Evolutionary conservation across 2,329 filamentous ascomycete genomes (phyloP).

Genomic region (Aspergillus sp.): DNA sequence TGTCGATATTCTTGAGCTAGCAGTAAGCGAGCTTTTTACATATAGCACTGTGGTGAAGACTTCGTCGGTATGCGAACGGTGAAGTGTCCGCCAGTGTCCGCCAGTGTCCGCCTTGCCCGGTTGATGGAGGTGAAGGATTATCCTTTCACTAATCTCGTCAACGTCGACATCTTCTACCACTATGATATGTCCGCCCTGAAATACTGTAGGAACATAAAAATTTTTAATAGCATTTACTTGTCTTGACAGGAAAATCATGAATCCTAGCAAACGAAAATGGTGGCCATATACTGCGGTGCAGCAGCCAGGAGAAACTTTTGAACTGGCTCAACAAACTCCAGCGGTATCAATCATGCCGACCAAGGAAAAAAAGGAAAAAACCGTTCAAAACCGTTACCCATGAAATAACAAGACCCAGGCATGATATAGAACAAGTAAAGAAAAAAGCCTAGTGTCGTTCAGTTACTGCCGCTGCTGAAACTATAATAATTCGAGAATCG

Average conservation of each 20-base stretch:
- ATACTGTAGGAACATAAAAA: neutral
- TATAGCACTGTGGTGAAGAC: too few species aligned
- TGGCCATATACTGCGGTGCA: conserved; percentile 10
- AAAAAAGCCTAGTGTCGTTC: conserved; percentile 8
- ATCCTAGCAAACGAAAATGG: neutral
- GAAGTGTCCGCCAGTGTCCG: too few species aligned
- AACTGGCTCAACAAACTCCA: conserved; percentile 17
- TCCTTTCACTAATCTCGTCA: too few species aligned
- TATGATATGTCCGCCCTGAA: too few species aligned
- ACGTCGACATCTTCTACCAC: too few species aligned
- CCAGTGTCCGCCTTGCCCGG: too few species aligned
- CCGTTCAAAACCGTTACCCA: conserved; percentile 16
- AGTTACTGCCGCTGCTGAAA: conserved; percentile 10
- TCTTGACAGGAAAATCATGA: neutral
- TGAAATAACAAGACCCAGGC: conserved; percentile 5
- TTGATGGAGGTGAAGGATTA: too few species aligned
- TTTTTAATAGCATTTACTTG: neutral
- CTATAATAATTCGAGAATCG: conserved; percentile 1
- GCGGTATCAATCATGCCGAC: conserved; percentile 20
- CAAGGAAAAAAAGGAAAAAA: conserved; percentile 13
- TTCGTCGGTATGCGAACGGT: too few species aligned
- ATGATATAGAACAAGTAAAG: neutral
- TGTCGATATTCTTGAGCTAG: too few species aligned
- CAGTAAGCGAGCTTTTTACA: too few species aligned
- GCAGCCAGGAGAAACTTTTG: conserved; percentile 15